phyloP scores from a whole-genome alignment of 2,329 filamentous ascomycete genomes.

The Madurella mycetomatis region DNA sequence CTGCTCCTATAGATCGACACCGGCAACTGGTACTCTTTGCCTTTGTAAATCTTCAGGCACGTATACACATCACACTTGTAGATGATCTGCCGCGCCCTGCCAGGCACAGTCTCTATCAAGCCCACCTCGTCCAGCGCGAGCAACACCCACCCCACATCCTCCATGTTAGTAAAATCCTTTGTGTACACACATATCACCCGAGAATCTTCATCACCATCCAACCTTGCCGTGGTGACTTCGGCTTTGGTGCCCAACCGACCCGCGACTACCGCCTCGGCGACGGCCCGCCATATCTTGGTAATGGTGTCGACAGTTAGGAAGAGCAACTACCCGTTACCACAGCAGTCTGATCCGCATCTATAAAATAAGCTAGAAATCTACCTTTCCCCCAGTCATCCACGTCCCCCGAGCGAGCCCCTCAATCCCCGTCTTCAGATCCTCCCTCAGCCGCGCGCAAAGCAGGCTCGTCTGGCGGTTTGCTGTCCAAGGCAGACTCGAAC shows the following conservation, averaged over 20 bases:
- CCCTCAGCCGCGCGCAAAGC: background rate
- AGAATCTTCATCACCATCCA: background rate
- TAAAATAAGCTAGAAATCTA: too few relatives aligned
- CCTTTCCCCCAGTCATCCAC: background rate
- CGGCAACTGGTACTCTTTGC: constrained; percentile 5
- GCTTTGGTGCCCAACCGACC: background rate
- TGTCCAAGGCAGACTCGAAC: background rate
- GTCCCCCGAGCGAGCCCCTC: background rate
- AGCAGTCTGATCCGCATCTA: too few relatives aligned
- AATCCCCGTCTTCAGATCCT: background rate
- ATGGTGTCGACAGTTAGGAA: background rate
- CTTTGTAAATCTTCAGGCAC: constrained; percentile 1
- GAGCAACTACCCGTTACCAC: constrained; percentile 9
- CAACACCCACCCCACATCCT: constrained; percentile 7
- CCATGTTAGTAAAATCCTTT: constrained; percentile 4
- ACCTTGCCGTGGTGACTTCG: background rate
- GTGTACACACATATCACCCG: constrained; percentile 10
- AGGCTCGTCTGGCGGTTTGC: background rate
- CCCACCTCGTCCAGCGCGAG: background rate
- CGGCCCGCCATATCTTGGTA: constrained; percentile 5
- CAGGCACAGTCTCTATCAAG: background rate
- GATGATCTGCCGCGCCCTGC: background rate
- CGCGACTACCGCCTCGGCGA: constrained; percentile 3
- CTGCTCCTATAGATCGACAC: background rate
- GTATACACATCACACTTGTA: constrained; percentile 12